These are phyloP conservation scores for Puccinia coronata DNA, from an alignment of 1,284 basidiomycete species.

Conservation along the genomic window DNA sequence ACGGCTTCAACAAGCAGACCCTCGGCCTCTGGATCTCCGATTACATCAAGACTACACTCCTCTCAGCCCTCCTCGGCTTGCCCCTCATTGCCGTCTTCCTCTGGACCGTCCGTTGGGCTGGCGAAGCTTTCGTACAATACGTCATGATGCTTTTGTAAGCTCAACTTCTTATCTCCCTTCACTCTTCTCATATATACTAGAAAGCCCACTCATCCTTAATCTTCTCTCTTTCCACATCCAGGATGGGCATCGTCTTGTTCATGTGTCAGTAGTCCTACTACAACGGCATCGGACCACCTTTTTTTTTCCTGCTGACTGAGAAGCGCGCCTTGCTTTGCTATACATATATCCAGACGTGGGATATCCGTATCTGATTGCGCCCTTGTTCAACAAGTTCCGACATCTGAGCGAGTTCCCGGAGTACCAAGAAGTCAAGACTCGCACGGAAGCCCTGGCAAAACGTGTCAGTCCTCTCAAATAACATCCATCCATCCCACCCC, in stretches of 20 bases:
- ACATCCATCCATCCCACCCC: no score
- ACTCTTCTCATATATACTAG: not conserved
- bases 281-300: constrained; percentile 29
- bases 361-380: constrained; percentile 12
- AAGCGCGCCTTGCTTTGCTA: constrained; percentile 50
- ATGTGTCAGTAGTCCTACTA: constrained; percentile 38
- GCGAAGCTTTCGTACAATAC: constrained; percentile 82
- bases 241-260: constrained; percentile 40
- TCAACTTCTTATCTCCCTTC: no score
- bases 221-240: not conserved
- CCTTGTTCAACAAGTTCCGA: constrained; percentile 49
- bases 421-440: constrained; percentile 43
- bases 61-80: constrained; percentile 75
- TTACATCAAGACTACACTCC: constrained; percentile 73
- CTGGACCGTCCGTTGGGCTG: constrained; percentile 87
- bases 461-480: constrained; percentile 6
- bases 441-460: constrained; percentile 35
- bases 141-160: constrained; percentile 77
- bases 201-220: not conserved
- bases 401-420: constrained; percentile 46
- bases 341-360: constrained; percentile 24
- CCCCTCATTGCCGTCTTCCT: constrained; percentile 86
- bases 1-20: constrained; percentile 96
- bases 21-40: constrained; percentile 73
- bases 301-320: constrained; percentile 54